These are phyloP conservation scores for Aspergillus awamori DNA, from an alignment of 2,329 filamentous ascomycete species.

Conservation along the genomic window DNA sequence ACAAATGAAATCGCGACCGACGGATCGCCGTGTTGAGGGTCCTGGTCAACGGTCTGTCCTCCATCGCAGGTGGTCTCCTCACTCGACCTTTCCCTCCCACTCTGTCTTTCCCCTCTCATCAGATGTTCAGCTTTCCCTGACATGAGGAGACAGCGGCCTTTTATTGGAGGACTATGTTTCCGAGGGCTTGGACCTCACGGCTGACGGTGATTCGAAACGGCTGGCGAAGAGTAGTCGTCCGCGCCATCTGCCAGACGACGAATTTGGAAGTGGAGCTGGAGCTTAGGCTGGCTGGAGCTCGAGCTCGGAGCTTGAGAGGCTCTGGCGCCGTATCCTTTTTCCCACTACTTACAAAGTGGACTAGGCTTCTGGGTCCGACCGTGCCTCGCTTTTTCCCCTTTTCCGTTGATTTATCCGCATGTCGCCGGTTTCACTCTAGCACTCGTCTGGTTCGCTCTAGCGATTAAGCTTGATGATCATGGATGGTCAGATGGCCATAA, in stretches of 20 bases:
- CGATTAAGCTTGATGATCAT: slow-evolving; percentile 19
- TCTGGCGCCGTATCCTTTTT: neutral
- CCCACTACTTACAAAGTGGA: neutral
- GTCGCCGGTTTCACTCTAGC: neutral
- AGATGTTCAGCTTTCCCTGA: neutral
- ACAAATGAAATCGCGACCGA: neutral
- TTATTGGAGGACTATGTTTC: slow-evolving; percentile 19
- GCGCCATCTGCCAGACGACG: slow-evolving; percentile 11
- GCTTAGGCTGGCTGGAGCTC: neutral
- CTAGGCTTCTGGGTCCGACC: neutral
- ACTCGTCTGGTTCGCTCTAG: neutral
- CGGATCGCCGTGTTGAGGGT: neutral
- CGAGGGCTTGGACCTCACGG: slow-evolving; percentile 26
- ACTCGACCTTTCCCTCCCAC: neutral
- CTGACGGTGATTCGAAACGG: slow-evolving; percentile 10
- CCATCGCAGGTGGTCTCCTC: neutral
- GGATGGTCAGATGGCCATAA: slow-evolving; percentile 4
- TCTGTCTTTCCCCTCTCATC: neutral
- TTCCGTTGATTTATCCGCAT: neutral
- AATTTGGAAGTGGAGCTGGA: slow-evolving; percentile 13
- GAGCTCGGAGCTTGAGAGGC: neutral
- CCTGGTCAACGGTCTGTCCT: neutral
- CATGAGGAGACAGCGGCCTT: neutral
- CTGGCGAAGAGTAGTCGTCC: slow-evolving; percentile 13
- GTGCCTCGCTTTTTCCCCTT: neutral